Base-by-base conservation (phyloP, 2,329 filamentous ascomycete species). In the Didymella arachidicola region DNA sequence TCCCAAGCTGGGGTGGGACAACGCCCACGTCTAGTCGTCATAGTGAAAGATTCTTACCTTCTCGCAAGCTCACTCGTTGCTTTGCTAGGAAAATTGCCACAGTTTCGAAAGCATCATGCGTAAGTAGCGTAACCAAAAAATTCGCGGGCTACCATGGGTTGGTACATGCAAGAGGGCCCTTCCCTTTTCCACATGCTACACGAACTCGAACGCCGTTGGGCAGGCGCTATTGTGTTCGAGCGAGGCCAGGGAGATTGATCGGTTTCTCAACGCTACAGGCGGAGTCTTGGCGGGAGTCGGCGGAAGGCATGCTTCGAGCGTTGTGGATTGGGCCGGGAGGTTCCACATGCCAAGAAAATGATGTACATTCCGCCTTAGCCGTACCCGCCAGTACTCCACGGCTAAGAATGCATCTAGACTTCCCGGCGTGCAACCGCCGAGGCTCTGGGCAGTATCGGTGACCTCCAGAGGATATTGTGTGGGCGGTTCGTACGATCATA, bases 291-390 rank as follows among this genome's bases (percentile, higher is more conserved):
- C 68, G 52, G 52, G 26, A 19, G 43, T 46, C 55, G 56, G 67
- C 67, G 67, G 63, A 62, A n/a, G 64, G 44, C 53, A 27, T 57
- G 36, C 38, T 57, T 51, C 53, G 50, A n/a, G 48, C 41, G 46
- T 50, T 16, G 46, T 49, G 58, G 41, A 69, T 65, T 64, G 62
- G 65, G 60, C 54, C 65, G 60, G 66, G 60, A 58, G 45, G 63
- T 63, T 56, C 59, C 60, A 64, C 64, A 57, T 42, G 59, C 67
- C 64, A 69, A 68, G 64, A 54, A 30, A 44, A 62, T 64, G 60
- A 66, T 65, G 58, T 57, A 56, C 59, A 62, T 66, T 64, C 66
- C 66, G 66, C 63, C 66, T 69, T 69, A 64, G 67, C 56, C 27
- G 41, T 41, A 58, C 63, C 65, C 64, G 66, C 64, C 30, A 19